Evolutionary conservation across 345 rosid genomes (phyloP), one percentile per base, ranked within the genome.

Genomic region (Rhizophora apiculata): DNA sequence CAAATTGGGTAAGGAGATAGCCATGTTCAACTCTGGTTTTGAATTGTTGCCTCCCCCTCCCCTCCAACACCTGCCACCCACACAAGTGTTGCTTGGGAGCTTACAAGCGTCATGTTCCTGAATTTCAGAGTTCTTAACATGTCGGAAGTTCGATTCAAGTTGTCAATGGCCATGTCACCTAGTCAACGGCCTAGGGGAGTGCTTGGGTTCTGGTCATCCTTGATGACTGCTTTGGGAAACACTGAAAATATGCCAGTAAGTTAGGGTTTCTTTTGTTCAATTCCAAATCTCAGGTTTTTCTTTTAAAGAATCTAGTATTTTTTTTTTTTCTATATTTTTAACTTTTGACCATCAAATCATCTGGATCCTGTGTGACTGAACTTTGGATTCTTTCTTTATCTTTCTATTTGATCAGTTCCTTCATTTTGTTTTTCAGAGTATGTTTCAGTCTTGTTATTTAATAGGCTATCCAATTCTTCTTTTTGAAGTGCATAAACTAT

Each of bases 221-320:
- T 90, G 80, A 95, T 95, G 99, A 95, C 98, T 81, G 96, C 99
- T 64, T 81, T 95, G 72, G 99, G 99, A 54, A 95, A 92, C 84
- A 92, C 97, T 15, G 98, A 95, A 84, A 95, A 88, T 73, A 92
- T 95, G 99, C 88, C 92, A 21, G 99, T 95, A 76, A 85, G 96
- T 86, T 34, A 53, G 72, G 18, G 18, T 43, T 43, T 43, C 49
- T 43, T 13, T 43, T 13, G 4, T 43, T 19, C 49, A 43, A 43
- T 43, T 43, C 46, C 49, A 13, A 43, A 43, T 43, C 18, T 13
- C 1, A 43, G 49, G 19, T 43, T 43, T 5, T 55, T 70, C 58
- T 52, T 32, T 53, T 60, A 24, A 53, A 15, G 5, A 65, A 60
- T 72, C 46, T 20, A 31, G 20, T 26, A 73, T 36, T 13, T 62